Evolutionary conservation across 2,329 filamentous ascomycete genomes (phyloP).

Genomic region (Chaetomium globosum): DNA sequence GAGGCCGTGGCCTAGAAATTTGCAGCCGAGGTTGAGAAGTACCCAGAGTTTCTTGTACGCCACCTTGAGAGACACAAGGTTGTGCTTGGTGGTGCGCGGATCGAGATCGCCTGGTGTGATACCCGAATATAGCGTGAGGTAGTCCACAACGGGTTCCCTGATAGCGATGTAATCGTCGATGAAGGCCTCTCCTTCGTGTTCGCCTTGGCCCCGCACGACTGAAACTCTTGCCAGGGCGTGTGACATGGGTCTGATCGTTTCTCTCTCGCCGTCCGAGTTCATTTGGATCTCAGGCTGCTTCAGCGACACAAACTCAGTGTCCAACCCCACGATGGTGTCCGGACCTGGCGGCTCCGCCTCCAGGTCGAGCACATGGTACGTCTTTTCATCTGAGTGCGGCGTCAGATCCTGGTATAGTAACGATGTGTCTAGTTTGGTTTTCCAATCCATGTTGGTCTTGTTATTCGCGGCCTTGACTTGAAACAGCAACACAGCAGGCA

Average conservation of each 20-base stretch:
- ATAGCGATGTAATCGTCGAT: conserved; percentile 97
- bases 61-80: conserved; percentile 82
- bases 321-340: conserved; percentile 80
- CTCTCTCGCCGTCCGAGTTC: conserved; percentile 88
- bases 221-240: conserved; percentile 92
- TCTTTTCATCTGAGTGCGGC: conserved; percentile 51
- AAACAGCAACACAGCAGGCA: conserved; percentile 83
- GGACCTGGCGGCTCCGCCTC: conserved; percentile 67
- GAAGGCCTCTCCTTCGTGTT: conserved; percentile 79
- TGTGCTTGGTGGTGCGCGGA: conserved; percentile 73
- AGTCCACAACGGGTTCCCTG: conserved; percentile 89
- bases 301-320: conserved; percentile 94
- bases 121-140: conserved; percentile 90
- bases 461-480: conserved; percentile 82
- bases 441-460: conserved; percentile 83
- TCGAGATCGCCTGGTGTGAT: conserved; percentile 86
- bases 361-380: conserved; percentile 62
- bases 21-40: conserved; percentile 87
- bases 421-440: conserved; percentile 77
- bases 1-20: conserved; percentile 90
- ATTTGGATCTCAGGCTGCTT: conserved; percentile 94
- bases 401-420: conserved; percentile 73
- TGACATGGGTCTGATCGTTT: conserved; percentile 87
- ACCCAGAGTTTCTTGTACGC: conserved; percentile 99
- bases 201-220: conserved; percentile 78